Base-by-base conservation (phyloP, 805 yeast species). In the Spathaspora gorwiae region DNA sequence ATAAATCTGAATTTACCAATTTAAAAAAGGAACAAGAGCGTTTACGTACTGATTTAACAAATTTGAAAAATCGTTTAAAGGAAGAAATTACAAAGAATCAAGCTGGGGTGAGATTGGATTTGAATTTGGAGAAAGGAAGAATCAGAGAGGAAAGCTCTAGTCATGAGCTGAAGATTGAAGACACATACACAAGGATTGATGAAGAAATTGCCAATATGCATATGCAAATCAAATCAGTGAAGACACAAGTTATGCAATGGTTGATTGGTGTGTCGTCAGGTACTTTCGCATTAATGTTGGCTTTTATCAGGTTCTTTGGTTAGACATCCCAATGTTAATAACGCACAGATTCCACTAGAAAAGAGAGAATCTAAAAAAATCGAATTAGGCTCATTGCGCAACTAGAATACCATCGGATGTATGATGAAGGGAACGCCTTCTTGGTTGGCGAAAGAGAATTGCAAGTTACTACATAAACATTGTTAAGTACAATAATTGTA, bases 201-300 rank as follows among this genome's bases (percentile, higher is more conserved):
- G 96, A 94, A 65, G 99, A 94, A 58, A 84, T 94, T 26, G 84
- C 92, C 35, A 92, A 94, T 61, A 87, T 94, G 80, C 90, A 87
- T 65, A 87, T 90, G 75, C 97, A 92, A 66, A 90, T 94, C 53
- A 96, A 94, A 59, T 82, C 88, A 37, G 96, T 92, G 30, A 94
- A 94, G 69, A 88, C 96, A 1, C 97, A 94, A 63, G 97, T 94
- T 41, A 80, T 90, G 83, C 99, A 94, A 67, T 94, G 99, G 99
- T 76, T 94, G 51, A 89, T 94, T 56, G 98, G 98, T 73, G 97
- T 94, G 14, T 87, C 96, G 60, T 90, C 98, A 1, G 99, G 98
- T 85, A 87, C 97, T 1, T 88, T 92, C 67, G 98, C 98, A 11
- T 75, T 94, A 47, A 86, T 94, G 42, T 69, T 92, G 55, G 97